Evolutionary conservation across 2,329 filamentous ascomycete species (phyloP).

Genomic region (Aspergillus proliferans): DNA sequence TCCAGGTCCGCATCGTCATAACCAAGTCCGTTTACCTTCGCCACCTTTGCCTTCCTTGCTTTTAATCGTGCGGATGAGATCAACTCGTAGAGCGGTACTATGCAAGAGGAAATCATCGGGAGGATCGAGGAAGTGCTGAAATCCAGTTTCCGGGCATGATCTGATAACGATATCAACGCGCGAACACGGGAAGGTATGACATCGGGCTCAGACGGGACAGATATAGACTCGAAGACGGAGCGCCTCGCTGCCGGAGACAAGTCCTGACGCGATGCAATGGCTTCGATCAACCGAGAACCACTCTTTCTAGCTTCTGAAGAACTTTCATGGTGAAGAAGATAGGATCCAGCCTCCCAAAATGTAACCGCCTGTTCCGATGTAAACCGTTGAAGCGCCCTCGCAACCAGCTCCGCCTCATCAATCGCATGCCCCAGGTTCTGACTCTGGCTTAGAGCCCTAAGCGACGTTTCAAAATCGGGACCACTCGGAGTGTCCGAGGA

Average conservation of each 20-base stretch:
- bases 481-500: constrained; percentile 33
- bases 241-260: constrained; percentile 29
- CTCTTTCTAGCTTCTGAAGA: constrained; percentile 31
- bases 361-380: constrained; percentile 34
- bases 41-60: constrained; percentile 30
- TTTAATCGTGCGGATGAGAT: constrained; percentile 32
- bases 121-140: constrained; percentile 34
- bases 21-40: constrained; percentile 24
- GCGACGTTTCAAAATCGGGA: constrained; percentile 34
- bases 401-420: constrained; percentile 33
- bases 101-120: constrained; percentile 34
- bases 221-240: constrained; percentile 31
- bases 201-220: constrained; percentile 27
- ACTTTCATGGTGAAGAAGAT: constrained; percentile 31
- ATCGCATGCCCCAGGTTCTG: constrained; percentile 29
- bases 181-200: constrained; percentile 34
- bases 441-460: constrained; percentile 29
- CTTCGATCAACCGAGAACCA: constrained; percentile 31
- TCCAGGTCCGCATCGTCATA: constrained; percentile 32
- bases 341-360: constrained; percentile 35
- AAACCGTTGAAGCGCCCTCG: constrained; percentile 30
- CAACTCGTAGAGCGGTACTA: constrained; percentile 33
- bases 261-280: constrained; percentile 34
- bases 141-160: constrained; percentile 39
- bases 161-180: constrained; percentile 35